Conservation (phyloP, 176 grass and related monocot species). For the Luzula sylvatica region DNA sequence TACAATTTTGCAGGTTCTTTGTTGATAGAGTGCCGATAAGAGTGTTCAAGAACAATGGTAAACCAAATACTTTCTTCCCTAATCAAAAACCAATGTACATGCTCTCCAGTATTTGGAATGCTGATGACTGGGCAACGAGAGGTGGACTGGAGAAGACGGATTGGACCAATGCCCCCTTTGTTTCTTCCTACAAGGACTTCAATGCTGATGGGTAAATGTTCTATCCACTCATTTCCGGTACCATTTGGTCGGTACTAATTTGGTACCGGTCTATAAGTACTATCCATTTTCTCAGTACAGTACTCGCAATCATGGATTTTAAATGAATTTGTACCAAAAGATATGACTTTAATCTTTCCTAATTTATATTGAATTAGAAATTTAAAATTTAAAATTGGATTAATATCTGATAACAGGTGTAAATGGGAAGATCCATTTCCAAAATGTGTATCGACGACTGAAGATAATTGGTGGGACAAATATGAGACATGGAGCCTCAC, state of each 20-base stretch:
- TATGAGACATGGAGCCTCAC: slow-evolving; percentile 63
- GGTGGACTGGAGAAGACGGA: slow-evolving; percentile 92
- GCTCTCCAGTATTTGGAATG: slow-evolving; percentile 99
- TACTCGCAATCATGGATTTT: too few relatives aligned
- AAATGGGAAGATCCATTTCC: slow-evolving; percentile 32
- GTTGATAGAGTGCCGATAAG: slow-evolving; percentile 81
- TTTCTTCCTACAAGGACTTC: slow-evolving; percentile 95
- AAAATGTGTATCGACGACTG: slow-evolving; percentile 39
- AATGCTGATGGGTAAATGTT: slow-evolving; percentile 33
- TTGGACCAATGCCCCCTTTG: slow-evolving; percentile 67
- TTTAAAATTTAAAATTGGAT: too few relatives aligned
- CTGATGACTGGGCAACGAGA: slow-evolving; percentile 91
- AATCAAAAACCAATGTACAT: slow-evolving; percentile 82
- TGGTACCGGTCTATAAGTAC: too few relatives aligned
- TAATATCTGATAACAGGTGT: slow-evolving; percentile 25
- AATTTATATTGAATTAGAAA: too few relatives aligned
- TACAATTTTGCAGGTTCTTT: slow-evolving; percentile 51
- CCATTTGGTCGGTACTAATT: too few relatives aligned
- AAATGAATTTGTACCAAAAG: too few relatives aligned
- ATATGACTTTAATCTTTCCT: too few relatives aligned
- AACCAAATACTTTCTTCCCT: slow-evolving; percentile 68
- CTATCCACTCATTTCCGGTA: background rate
- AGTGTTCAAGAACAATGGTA: slow-evolving; percentile 62
- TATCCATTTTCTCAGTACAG: too few relatives aligned
- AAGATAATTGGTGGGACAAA: slow-evolving; percentile 78